Percentiles rank a stretch among this genome's conserved stretches.
These are phyloP conservation scores for Ganoderma sinense DNA, from an alignment of 1,284 basidiomycete species.

Conservation along the genomic window DNA sequence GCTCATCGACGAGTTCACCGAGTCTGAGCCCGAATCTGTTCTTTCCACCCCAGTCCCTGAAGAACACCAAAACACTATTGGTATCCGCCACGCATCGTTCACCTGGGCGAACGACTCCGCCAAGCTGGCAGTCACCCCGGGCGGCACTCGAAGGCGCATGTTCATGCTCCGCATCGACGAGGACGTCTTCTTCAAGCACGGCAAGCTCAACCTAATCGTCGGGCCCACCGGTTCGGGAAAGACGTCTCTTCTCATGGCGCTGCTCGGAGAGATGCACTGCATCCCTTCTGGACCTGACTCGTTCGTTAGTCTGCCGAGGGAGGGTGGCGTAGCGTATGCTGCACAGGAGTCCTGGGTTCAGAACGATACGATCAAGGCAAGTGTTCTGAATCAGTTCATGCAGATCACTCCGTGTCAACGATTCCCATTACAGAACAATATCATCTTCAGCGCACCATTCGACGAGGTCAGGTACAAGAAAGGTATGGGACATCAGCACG, in stretches of 20 bases:
- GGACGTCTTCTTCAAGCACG: conserved; percentile 64
- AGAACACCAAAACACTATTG: conserved; percentile 39
- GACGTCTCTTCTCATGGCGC: conserved; percentile 60
- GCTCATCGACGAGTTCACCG: conserved; percentile 55
- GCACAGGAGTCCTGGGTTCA: conserved; percentile 83
- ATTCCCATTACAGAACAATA: conserved; percentile 44
- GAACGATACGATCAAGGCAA: conserved; percentile 57
- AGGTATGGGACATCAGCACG: conserved; percentile 37
- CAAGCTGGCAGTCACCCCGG: conserved; percentile 38
- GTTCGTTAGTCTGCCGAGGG: conserved; percentile 73
- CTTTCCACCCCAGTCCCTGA: conserved; percentile 14
- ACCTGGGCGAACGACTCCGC: conserved; percentile 45
- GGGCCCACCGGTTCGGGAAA: conserved; percentile 69
- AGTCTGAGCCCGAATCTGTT: conserved; percentile 24
- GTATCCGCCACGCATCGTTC: conserved; percentile 51
- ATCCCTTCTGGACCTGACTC: conserved; percentile 57
- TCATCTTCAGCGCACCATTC: conserved; percentile 51
- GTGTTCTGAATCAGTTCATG: background rate
- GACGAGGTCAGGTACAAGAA: conserved; percentile 53
- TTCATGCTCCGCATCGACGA: conserved; percentile 58
- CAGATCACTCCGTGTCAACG: background rate
- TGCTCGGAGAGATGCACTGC: conserved; percentile 73
- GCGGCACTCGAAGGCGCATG: conserved; percentile 37
- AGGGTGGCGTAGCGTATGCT: conserved; percentile 74
- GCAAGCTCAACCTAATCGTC: conserved; percentile 67